A percentile compares a stretch with the other conserved stretches of the same genome.
Evolutionary conservation across 139 green algal genomes (phyloP).

Genomic region (Protoeuglena noctilucae): DNA sequence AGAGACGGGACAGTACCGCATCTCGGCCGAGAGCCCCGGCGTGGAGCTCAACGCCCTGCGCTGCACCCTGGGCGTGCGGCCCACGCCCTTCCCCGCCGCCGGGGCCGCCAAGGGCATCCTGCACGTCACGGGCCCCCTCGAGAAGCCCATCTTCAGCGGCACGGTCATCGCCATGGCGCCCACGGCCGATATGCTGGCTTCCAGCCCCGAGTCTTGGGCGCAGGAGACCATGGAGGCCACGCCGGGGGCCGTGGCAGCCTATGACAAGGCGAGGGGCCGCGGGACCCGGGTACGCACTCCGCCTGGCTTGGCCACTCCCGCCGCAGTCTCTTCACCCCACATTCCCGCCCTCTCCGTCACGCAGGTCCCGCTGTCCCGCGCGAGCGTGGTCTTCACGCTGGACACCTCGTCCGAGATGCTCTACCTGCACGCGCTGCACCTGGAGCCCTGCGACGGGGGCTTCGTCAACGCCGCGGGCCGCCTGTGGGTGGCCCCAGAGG

Average conservation of each 20-base stretch:
- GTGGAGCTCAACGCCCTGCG: conserved; percentile 82
- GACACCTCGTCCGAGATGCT: conserved; percentile 43
- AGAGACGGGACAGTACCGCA: conserved; percentile 56
- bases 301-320: too few species aligned
- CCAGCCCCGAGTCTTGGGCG: conserved; percentile 18
- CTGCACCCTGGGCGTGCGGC: conserved; percentile 58
- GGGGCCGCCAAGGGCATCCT: conserved; percentile 65
- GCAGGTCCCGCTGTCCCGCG: conserved; percentile 8
- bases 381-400: conserved; percentile 61
- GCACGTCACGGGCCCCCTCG: conserved; percentile 71
- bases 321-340: too few species aligned
- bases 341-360: too few species aligned
- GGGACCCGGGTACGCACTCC: too few species aligned
- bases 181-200: conserved; percentile 6
- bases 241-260: conserved; percentile 51
- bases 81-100: conserved; percentile 48
- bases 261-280: conserved; percentile 69
- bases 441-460: conserved; percentile 54
- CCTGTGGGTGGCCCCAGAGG: conserved; percentile 58
- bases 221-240: conserved; percentile 20
- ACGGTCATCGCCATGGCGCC: conserved; percentile 15
- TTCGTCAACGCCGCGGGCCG: conserved; percentile 45
- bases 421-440: conserved; percentile 19
- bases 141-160: conserved; percentile 68
- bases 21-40: conserved; percentile 28